These are phyloP conservation scores for Candida tibetensis DNA, from an alignment of 805 yeast genomes.

Conservation along the genomic window DNA sequence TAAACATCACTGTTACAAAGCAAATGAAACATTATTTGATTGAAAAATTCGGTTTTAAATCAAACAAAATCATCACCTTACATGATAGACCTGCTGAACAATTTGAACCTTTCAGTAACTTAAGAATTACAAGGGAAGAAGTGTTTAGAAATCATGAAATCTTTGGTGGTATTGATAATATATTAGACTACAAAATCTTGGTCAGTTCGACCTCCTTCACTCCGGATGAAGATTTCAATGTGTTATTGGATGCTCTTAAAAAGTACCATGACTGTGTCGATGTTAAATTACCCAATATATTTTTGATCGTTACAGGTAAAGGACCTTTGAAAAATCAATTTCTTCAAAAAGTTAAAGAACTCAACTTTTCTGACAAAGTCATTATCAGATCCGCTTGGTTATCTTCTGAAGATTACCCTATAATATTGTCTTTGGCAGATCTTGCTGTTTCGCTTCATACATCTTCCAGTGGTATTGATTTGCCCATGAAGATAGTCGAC, in stretches of 20 bases:
- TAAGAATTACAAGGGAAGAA: constrained; percentile 33
- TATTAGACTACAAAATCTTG: constrained; percentile 54
- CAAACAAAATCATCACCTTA: constrained; percentile 55
- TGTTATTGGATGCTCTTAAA: constrained; percentile 67
- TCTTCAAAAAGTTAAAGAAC: constrained; percentile 41
- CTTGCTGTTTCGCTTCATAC: constrained; percentile 86
- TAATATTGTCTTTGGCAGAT: constrained; percentile 71
- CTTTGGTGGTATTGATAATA: constrained; percentile 23
- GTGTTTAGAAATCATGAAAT: constrained; percentile 21
- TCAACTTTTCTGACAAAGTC: constrained; percentile 48
- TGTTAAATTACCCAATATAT: constrained; percentile 42
- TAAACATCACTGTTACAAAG: constrained; percentile 77
- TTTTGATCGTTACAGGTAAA: constrained; percentile 91
- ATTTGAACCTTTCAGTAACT: constrained; percentile 49
- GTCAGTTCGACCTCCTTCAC: constrained; percentile 92
- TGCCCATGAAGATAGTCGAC: constrained; percentile 97
- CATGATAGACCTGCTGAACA: constrained; percentile 81
- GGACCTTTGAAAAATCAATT: constrained; percentile 75
- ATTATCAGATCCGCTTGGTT: constrained; percentile 73
- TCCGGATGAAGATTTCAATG: constrained; percentile 84
- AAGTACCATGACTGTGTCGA: constrained; percentile 44
- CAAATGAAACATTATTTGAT: constrained; percentile 64
- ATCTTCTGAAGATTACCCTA: constrained; percentile 73
- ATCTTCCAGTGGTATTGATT: constrained; percentile 88
- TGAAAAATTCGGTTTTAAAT: constrained; percentile 49